These are phyloP conservation scores for Pseudogymnoascus sp. DNA, from an alignment of 2,329 filamentous ascomycete genomes.

Conservation along the genomic window DNA sequence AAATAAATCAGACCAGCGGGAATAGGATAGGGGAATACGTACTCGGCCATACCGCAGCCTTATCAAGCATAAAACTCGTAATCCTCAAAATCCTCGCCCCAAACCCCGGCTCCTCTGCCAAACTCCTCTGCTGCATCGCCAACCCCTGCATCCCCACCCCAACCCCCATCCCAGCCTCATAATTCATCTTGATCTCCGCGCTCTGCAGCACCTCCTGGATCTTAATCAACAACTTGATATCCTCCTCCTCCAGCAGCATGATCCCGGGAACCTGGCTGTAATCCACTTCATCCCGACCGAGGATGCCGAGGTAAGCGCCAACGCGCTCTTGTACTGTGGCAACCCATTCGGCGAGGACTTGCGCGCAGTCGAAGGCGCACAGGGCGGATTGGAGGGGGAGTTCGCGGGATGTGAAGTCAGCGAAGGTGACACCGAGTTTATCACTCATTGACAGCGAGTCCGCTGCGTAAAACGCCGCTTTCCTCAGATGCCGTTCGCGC, in stretches of 20 bases:
- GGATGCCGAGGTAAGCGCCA: slow-evolving; percentile 77
- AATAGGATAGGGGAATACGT: too few species aligned
- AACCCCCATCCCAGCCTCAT: slow-evolving; percentile 44
- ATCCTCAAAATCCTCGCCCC: slow-evolving; percentile 77
- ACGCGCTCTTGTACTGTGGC: slow-evolving; percentile 88
- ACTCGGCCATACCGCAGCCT: slow-evolving; percentile 88
- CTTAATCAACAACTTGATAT: slow-evolving; percentile 75
- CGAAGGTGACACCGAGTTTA: slow-evolving; percentile 75
- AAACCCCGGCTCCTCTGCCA: slow-evolving; percentile 61
- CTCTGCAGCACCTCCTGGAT: slow-evolving; percentile 69
- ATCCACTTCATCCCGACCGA: slow-evolving; percentile 76
- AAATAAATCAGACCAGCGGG: too few species aligned
- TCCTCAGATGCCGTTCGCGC: slow-evolving; percentile 79
- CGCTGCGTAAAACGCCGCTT: slow-evolving; percentile 90
- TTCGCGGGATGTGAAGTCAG: slow-evolving; percentile 74
- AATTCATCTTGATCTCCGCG: slow-evolving; percentile 71
- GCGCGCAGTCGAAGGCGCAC: slow-evolving; percentile 88
- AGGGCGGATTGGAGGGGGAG: slow-evolving; percentile 84
- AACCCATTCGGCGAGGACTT: slow-evolving; percentile 90
- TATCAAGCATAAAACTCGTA: slow-evolving; percentile 79
- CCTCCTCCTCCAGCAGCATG: slow-evolving; percentile 86
- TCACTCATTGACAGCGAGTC: slow-evolving; percentile 86
- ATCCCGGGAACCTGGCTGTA: slow-evolving; percentile 72
- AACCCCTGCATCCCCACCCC: slow-evolving; percentile 40
- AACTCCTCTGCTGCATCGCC: slow-evolving; percentile 42